These are phyloP conservation scores for Sutorius eximius DNA, from an alignment of 1,284 basidiomycete species.

Conservation along the genomic window DNA sequence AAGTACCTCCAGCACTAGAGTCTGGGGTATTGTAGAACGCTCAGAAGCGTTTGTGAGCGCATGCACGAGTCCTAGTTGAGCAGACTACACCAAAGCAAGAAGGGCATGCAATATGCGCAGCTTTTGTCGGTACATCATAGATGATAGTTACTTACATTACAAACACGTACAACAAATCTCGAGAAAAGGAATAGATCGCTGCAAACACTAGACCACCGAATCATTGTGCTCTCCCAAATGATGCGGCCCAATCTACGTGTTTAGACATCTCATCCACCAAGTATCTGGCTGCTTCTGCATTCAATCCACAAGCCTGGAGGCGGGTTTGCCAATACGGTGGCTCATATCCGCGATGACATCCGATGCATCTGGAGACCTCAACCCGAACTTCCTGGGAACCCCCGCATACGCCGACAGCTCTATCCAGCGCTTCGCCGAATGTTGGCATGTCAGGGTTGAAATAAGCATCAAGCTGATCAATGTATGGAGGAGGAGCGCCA, in stretches of 20 bases:
- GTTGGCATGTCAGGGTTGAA: conserved; percentile 1
- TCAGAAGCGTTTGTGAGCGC: background rate
- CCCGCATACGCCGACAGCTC: conserved; percentile 18
- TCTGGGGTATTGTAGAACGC: background rate
- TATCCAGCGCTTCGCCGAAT: conserved; percentile 26
- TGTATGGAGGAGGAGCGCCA: conserved; percentile 22
- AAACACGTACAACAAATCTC: background rate
- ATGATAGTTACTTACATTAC: conserved; percentile 1
- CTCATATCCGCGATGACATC: conserved; percentile 28
- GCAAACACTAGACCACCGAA: background rate
- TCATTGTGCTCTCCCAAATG: conserved; percentile 8
- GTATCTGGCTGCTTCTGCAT: conserved; percentile 11
- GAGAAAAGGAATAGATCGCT: background rate
- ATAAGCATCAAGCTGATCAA: conserved; percentile 4
- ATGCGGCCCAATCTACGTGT: conserved; percentile 26
- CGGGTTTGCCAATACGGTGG: conserved; percentile 30
- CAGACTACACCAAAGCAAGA: background rate
- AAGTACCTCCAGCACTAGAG: no score
- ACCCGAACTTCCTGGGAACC: conserved; percentile 17
- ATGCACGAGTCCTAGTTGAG: background rate
- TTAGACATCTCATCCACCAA: conserved; percentile 32
- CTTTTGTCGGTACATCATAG: background rate
- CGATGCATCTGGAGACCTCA: conserved; percentile 27
- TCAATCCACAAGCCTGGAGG: conserved; percentile 26
- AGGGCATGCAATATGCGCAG: background rate